A percentile compares a stretch with the other conserved stretches of the same genome.
These are phyloP conservation scores for Lyophyllum atratum DNA, from an alignment of 768 basidiomycete species.

Conservation along the genomic window DNA sequence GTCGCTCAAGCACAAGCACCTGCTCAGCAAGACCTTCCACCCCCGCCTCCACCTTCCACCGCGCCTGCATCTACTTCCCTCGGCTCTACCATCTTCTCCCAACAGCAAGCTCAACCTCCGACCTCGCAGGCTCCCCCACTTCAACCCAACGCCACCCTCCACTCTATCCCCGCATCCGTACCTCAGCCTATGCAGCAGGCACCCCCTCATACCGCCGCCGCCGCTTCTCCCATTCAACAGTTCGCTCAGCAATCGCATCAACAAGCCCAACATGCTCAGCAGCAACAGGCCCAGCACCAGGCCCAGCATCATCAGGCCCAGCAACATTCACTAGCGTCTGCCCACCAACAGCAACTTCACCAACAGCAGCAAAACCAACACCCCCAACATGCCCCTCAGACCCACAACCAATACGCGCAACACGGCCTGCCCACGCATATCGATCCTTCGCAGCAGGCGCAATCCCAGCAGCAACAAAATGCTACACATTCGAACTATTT, in stretches of 20 bases:
- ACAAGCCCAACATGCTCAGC: conserved; percentile 24
- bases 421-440: conserved; percentile 68
- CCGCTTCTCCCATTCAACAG: conserved; percentile 43
- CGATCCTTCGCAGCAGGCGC: conserved; percentile 54
- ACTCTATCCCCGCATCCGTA: conserved; percentile 25
- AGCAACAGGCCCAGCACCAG: conserved; percentile 25
- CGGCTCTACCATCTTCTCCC: conserved; percentile 48
- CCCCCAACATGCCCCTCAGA: conserved; percentile 46
- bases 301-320: conserved; percentile 33
- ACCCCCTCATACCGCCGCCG: conserved; percentile 28
- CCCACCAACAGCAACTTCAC: conserved; percentile 32
- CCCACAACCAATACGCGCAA: conserved; percentile 59
- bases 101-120: conserved; percentile 41
- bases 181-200: conserved; percentile 38
- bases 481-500: conserved; percentile 62
- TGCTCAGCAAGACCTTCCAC: conserved; percentile 32
- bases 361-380: conserved; percentile 43
- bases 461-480: conserved; percentile 44
- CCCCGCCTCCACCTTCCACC: conserved; percentile 40
- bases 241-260: conserved; percentile 43
- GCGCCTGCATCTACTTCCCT: conserved; percentile 39
- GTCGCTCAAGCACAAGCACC: conserved; percentile 28
- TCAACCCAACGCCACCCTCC: conserved; percentile 26
- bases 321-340: conserved; percentile 27
- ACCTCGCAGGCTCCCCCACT: conserved; percentile 32